Evolutionary conservation across 352 stramenopile genomes (phyloP).

Genomic region (Globisporangium spiculum): DNA sequence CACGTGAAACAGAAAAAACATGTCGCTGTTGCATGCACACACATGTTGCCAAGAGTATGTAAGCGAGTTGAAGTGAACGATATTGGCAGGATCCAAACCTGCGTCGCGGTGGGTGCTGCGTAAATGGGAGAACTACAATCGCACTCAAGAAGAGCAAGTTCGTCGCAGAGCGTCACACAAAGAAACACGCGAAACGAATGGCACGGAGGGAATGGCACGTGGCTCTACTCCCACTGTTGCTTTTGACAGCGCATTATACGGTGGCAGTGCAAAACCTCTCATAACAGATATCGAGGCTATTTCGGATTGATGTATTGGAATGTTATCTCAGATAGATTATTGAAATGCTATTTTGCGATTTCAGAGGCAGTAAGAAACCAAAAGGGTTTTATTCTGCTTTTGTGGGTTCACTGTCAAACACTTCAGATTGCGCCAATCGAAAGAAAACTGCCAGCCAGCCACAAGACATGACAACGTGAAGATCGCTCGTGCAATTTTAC

Average conservation of each 20-base stretch:
- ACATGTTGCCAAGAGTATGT: no score
- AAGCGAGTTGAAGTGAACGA: not conserved
- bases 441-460: not conserved
- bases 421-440: not conserved
- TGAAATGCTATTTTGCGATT: not conserved
- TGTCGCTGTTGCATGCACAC: not conserved
- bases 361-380: not conserved
- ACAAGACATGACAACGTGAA: no score
- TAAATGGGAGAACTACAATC: no score
- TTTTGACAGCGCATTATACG: not conserved
- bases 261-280: not conserved
- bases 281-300: not conserved
- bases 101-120: no score
- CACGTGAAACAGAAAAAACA: not conserved
- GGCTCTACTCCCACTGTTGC: no score
- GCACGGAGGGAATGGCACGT: no score
- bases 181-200: not conserved
- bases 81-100: not conserved
- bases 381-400: not conserved
- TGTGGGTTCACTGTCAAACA: not conserved
- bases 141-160: no score
- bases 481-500: no score
- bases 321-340: no score
- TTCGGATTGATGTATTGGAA: no score
- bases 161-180: not conserved